Evolutionary conservation across 2,329 filamentous ascomycete genomes (phyloP), one percentile per base, ranked within the genome.

Genomic region (Basipetospora sp.): DNA sequence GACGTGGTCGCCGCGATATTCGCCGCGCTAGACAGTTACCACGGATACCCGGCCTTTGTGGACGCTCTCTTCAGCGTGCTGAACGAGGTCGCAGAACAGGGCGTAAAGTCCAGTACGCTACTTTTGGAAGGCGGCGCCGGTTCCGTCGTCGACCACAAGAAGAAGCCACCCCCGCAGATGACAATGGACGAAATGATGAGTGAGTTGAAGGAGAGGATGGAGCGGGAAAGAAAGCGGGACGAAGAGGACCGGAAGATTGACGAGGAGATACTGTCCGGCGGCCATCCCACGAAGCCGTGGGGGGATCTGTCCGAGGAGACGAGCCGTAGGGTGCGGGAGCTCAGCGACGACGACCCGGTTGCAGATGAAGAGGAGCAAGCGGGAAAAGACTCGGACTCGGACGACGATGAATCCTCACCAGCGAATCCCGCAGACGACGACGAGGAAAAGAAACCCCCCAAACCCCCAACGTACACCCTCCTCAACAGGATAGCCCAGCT

Each of bases 1-100:
- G 90, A 98, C 51, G 74, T 94, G 1, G 77, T 96, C 3, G 80
- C 78, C 4, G 88, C 84, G 1, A 85, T 98, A 28, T 96, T 98
- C 54, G 80, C 82, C 0, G 85, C 87, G 0, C 62, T 98, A n/a
- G 86, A 94, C 47, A 83, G 85, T 49, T 98, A 90, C 49, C 90
- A 98, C 49, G 90, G 90, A 2, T 96, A 98, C 53, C 77, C 85
- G 1, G 61, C 70, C 14, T 76, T 98, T 40, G 87, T 93, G 1
- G 85, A 94, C 51, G 71, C 77, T 32, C 63, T 98, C 5, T 98
- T 96, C 53, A 64, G 72, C 2, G 85, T 93, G 0, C 61, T 98
- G 4, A 77, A 75, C 38, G 82, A 85, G 42, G 74, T 96, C 40
- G 84, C 90, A 9, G 75, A 84, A 38, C 84, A 94, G 57, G 84